Evolutionary conservation across 2,329 filamentous ascomycete species (phyloP).

Genomic region (Grosmannia serpens): DNA sequence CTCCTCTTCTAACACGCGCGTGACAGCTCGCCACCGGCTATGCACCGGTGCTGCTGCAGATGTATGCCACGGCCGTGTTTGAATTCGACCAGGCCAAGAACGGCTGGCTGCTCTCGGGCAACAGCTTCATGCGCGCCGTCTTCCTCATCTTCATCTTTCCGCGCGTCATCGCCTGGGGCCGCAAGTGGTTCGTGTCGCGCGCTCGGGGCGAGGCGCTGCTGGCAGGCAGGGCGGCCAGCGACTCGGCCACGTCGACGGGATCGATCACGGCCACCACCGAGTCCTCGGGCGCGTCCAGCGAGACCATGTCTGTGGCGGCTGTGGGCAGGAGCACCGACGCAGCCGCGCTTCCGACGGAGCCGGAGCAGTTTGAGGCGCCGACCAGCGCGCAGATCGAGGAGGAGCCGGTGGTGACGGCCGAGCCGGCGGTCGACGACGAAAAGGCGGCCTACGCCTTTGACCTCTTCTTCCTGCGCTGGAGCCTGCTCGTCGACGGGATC

Average conservation of each 20-base stretch:
- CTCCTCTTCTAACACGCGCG: too few relatives aligned
- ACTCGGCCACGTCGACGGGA: background rate
- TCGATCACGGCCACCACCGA: conserved; percentile 1
- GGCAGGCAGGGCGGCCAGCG: background rate
- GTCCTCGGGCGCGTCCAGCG: background rate
- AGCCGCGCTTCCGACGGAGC: conserved; percentile 21
- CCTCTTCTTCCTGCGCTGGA: conserved; percentile 54
- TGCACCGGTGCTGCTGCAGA: conserved; percentile 48
- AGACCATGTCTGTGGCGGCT: background rate
- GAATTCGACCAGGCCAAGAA: conserved; percentile 44
- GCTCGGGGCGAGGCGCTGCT: background rate
- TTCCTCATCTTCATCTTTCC: conserved; percentile 45
- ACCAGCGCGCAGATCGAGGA: conserved; percentile 28
- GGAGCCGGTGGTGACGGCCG: conserved; percentile 27
- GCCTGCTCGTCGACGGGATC: conserved; percentile 50
- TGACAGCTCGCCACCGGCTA: conserved; percentile 52
- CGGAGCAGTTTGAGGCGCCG: conserved; percentile 29
- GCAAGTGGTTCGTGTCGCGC: conserved; percentile 15
- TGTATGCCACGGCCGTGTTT: conserved; percentile 46
- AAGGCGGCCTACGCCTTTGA: conserved; percentile 49
- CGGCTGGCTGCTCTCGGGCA: conserved; percentile 44
- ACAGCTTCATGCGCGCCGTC: conserved; percentile 40
- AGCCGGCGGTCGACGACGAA: conserved; percentile 17
- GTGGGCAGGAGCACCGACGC: background rate
- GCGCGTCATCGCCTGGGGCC: conserved; percentile 30